Base-by-base conservation (phyloP, 306 rosid genomes). In the Myrica gale region DNA sequence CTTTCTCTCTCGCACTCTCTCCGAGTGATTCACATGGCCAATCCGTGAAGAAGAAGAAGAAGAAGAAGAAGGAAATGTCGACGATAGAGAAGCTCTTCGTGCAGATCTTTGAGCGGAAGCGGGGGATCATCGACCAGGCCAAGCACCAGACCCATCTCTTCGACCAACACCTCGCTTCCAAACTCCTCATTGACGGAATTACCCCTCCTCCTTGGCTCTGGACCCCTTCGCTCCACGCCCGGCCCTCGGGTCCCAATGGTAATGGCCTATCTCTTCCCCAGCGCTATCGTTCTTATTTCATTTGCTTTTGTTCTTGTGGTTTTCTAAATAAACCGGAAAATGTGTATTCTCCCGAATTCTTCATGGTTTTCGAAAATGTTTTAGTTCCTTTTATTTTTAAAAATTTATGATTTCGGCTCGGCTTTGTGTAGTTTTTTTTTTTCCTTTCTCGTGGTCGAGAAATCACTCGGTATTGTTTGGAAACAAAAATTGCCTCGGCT, bases 101-200 rank as follows among this genome's bases (percentile, higher is more conserved):
- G 11, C 91, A 90, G 88, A 89, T 96, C 87, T 92, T 92, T 80
- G 93, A 92, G 68, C 76, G 85, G 75, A 91, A 85, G 86, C 86
- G 69, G 74, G 76, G 83, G 80, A 89, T 96, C 67, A 76, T 92
- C 80, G 93, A 90, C 44, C 96, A 84, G 52, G 93, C 90, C 77
- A 86, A 85, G 74, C 89, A 85, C 57, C 98, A 89, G 72, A 63
- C 82, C 74, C 66, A 52, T 87, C 89, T 85, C 41, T 92, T 91
- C 83, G 98, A 92, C 74, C 87, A 88, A 1, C 90, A 88, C 77
- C 91, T 90, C 66, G 86, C 82, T 7, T 83, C 96, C 58, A 88
- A 92, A 87, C 91, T 91, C 90, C 77, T 90, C 9, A 83, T 96
- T 75, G 87, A 86, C 54, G 99, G 98, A 81, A 84, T 92, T 32